A percentile compares a stretch with the other conserved stretches of the same genome.
Conservation (phyloP, 2,329 filamentous ascomycete species). For the Aspergillus fructus region DNA sequence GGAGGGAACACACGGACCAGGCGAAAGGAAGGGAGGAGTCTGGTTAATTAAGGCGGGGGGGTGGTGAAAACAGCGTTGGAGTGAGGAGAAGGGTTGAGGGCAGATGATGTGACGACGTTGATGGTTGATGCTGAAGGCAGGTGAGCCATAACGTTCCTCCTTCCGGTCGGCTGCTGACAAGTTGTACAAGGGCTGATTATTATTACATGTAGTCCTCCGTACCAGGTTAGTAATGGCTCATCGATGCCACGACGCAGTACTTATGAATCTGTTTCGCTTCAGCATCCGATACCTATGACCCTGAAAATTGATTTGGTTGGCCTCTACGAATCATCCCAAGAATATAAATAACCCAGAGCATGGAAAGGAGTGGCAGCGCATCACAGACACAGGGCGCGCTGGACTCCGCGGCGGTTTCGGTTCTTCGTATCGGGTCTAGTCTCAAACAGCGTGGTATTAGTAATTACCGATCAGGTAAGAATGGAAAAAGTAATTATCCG, state of each 20-base stretch:
- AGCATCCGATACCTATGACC: not conserved
- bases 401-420: slow-evolving; percentile 6
- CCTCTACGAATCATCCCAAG: not conserved
- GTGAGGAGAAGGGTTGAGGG: slow-evolving; percentile 5
- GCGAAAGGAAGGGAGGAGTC: not conserved
- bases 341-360: slow-evolving; percentile 3
- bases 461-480: not conserved
- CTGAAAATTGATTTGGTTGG: not conserved
- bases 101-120: slow-evolving; percentile 11
- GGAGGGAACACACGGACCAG: not conserved
- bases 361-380: not conserved
- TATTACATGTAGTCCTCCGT: not conserved
- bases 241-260: not conserved
- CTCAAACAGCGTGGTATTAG: slow-evolving; percentile 1
- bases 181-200: slow-evolving; percentile 3
- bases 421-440: not conserved
- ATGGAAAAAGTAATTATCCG: not conserved
- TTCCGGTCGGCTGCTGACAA: slow-evolving; percentile 6
- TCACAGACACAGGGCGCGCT: not conserved
- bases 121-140: slow-evolving; percentile 2
- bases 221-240: slow-evolving; percentile 2
- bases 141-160: slow-evolving; percentile 7
- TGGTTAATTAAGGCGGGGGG: not conserved
- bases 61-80: not conserved
- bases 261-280: not conserved